Base-by-base conservation (phyloP, 2,329 filamentous ascomycete species). In the Dactylellina drechsleri region DNA sequence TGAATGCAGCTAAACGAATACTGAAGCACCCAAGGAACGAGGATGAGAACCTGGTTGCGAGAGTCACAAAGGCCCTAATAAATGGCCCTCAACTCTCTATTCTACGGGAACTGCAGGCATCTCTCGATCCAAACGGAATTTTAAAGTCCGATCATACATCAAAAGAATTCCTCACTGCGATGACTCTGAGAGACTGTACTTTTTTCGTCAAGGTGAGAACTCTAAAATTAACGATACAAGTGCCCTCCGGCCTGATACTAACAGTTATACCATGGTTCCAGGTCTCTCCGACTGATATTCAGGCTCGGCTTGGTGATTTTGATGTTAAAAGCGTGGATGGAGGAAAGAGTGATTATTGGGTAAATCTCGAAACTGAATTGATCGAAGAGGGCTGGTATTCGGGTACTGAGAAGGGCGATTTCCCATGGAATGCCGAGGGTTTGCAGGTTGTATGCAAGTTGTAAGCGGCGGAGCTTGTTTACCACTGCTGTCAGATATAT, bases 181-280 rank as follows among this genome's bases (percentile, higher is more conserved):
- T 94, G 91, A 93, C 92, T 2, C 81, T 95, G 77, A 85, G 92
- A 58, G 92, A 95, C 83, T 93, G 91, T 81, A 92, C 90, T 93
- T 90, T 79, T 83, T 92, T 47, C 87, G 87, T 79, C 85, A 92
- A 79, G 58, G 80, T 76, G 43, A 58, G 31, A 36, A 36, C 6
- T 7, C 10, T 36, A 36, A 36, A 10, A 36, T 2, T 7, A 36
- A 7, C 5, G 5, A 36, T 36, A 36, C 10, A 5, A 36, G 31
- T 36, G 31, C 10, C 1, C 31, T 36, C 31, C 31, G 31, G 31
- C 31, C 31, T 36, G 31, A 36, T 36, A n/a, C 36, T 41, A 20
- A 15, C 20, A 5, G 45, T 53, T 10, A 23, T 23, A 2, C 23
- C 23, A 23, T 23, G 7, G 66, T 82, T 82, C 40, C 56, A 76